These are phyloP conservation scores for Lenwebbia sp. DNA, from an alignment of 345 rosid genomes.

Conservation along the genomic window DNA sequence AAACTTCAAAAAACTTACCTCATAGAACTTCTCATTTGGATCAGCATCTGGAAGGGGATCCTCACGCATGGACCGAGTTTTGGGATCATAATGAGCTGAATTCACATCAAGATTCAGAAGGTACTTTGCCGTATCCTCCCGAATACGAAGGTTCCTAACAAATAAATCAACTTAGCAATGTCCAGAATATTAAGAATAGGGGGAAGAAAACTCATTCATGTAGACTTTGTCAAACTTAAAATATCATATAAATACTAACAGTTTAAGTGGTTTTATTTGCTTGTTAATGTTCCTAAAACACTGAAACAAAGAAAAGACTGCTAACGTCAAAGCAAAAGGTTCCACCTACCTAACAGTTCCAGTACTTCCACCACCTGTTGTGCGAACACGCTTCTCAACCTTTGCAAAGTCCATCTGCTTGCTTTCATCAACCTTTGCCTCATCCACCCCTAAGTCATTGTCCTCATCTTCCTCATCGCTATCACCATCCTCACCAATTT, in stretches of 20 bases:
- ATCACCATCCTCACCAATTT: slow-evolving; percentile 23
- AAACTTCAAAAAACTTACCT: slow-evolving; percentile 13
- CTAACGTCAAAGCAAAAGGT: neutral
- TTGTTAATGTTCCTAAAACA: neutral
- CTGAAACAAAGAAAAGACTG: neutral
- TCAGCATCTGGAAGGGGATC: slow-evolving; percentile 85
- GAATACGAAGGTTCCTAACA: slow-evolving; percentile 35
- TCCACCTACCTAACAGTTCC: slow-evolving; percentile 79
- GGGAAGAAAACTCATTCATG: neutral
- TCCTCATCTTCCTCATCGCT: slow-evolving; percentile 73
- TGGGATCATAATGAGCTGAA: slow-evolving; percentile 62
- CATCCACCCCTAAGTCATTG: slow-evolving; percentile 72
- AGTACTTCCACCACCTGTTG: slow-evolving; percentile 96
- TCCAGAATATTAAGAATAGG: neutral
- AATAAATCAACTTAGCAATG: neutral
- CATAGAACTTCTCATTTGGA: slow-evolving; percentile 70
- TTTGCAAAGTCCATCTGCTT: slow-evolving; percentile 95
- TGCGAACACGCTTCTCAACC: slow-evolving; percentile 96
- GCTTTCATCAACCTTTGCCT: slow-evolving; percentile 87
- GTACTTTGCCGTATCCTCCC: slow-evolving; percentile 57
- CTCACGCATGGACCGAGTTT: slow-evolving; percentile 72
- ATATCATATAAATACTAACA: neutral
- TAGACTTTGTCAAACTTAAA: neutral
- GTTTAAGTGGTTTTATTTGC: neutral
- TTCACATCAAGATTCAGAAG: slow-evolving; percentile 59